phyloP scores from a whole-genome alignment of 2,329 filamentous ascomycete genomes.

The Fonsecaea pugnacius region DNA sequence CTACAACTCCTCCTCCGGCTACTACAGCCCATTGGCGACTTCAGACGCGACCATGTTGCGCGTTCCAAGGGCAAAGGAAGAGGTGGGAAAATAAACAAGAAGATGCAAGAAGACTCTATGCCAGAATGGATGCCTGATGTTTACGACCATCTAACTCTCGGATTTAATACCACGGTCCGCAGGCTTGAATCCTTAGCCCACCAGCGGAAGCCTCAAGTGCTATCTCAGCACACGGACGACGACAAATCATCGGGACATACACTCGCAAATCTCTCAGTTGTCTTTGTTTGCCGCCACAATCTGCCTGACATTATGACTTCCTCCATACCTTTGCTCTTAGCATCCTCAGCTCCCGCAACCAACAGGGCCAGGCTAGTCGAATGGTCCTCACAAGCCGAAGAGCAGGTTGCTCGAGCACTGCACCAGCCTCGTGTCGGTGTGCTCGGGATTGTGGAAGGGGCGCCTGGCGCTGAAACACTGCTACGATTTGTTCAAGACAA shows the following conservation, averaged over 20 bases:
- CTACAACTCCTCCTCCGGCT: slow-evolving; percentile 32
- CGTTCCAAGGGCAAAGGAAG: slow-evolving; percentile 45
- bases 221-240: slow-evolving; percentile 11
- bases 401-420: slow-evolving; percentile 29
- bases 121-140: slow-evolving; percentile 39
- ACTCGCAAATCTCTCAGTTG: slow-evolving; percentile 20
- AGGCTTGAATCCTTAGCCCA: slow-evolving; percentile 47
- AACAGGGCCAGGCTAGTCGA: slow-evolving; percentile 25
- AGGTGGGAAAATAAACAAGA: slow-evolving; percentile 19
- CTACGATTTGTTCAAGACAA: slow-evolving; percentile 24
- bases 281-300: slow-evolving; percentile 30
- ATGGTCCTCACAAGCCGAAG: slow-evolving; percentile 29
- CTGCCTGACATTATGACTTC: slow-evolving; percentile 34
- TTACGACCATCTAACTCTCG: slow-evolving; percentile 46
- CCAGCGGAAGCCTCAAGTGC: slow-evolving; percentile 17
- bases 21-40: slow-evolving; percentile 44
- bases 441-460: slow-evolving; percentile 27
- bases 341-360: slow-evolving; percentile 25
- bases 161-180: slow-evolving; percentile 52
- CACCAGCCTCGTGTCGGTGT: slow-evolving; percentile 33
- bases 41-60: slow-evolving; percentile 44
- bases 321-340: slow-evolving; percentile 29
- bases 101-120: slow-evolving; percentile 30
- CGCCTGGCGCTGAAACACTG: slow-evolving; percentile 21
- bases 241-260: neutral